A percentile compares a stretch with the other conserved stretches of the same genome.
phyloP scores from a whole-genome alignment of 2,329 filamentous ascomycete genomes.

The Epichloe sp. region DNA sequence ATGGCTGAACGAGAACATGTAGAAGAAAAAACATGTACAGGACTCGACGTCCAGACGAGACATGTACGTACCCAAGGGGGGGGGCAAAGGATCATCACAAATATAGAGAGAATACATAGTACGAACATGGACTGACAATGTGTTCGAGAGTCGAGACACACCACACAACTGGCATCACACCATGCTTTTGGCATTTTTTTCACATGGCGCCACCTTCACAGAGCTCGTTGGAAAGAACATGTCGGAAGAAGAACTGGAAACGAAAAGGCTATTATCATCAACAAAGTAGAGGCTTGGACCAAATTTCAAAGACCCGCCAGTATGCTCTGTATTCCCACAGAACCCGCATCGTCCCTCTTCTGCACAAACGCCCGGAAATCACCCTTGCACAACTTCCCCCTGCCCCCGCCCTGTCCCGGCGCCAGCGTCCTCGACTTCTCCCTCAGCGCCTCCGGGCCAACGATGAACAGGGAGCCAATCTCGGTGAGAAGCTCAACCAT shows the following conservation, averaged over 20 bases:
- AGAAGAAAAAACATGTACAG: background rate
- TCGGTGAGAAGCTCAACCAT: conserved; percentile 79
- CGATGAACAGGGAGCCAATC: conserved; percentile 91
- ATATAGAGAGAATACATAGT: too few species aligned
- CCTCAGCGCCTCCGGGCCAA: conserved; percentile 65
- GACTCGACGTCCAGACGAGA: too few species aligned
- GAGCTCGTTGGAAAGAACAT: background rate
- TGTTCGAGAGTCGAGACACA: too few species aligned
- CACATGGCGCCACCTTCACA: background rate
- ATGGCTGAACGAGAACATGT: background rate
- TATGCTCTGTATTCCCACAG: conserved; percentile 70
- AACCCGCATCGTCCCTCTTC: conserved; percentile 71
- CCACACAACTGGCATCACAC: too few species aligned
- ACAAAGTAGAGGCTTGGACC: background rate
- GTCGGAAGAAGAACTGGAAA: background rate
- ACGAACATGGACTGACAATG: too few species aligned
- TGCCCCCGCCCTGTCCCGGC: conserved; percentile 25
- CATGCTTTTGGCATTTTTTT: too few species aligned
- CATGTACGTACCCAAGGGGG: too few species aligned
- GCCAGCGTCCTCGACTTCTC: conserved; percentile 53
- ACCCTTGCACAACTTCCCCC: conserved; percentile 49
- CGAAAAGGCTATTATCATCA: too few species aligned
- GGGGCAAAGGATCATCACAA: too few species aligned
- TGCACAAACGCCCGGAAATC: conserved; percentile 77
- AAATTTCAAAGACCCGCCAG: conserved; percentile 47